Percentiles rank a stretch among this genome's conserved stretches.
Evolutionary conservation across 2,329 filamentous ascomycete species (phyloP).

Genomic region (Chaetomium sp.): DNA sequence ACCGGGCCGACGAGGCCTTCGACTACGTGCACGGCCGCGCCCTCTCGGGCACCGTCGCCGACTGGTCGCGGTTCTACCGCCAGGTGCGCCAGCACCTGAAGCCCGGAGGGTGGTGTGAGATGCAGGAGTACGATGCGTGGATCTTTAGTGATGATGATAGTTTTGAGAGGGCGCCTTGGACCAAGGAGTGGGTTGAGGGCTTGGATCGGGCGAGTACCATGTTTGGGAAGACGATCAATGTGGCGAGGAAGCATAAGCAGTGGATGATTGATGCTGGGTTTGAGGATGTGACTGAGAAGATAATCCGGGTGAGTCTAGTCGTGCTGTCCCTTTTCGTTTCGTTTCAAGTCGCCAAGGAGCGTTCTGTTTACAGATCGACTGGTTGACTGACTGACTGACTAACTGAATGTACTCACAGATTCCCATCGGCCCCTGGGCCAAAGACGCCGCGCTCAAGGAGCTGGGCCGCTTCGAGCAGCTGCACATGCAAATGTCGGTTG

Average conservation of each 20-base stretch:
- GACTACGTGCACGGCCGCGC: constrained; percentile 59
- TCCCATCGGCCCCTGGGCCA: constrained; percentile 30
- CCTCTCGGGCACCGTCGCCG: constrained; percentile 26
- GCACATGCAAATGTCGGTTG: constrained; percentile 49
- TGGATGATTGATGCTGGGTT: constrained; percentile 33
- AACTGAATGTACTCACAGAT: constrained; percentile 28
- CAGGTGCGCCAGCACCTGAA: constrained; percentile 6
- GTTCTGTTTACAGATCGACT: not conserved
- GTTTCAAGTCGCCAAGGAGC: not conserved
- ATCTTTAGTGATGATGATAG: constrained; percentile 54
- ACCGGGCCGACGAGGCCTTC: constrained; percentile 48
- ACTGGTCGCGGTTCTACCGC: constrained; percentile 30
- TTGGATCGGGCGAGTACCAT: constrained; percentile 41
- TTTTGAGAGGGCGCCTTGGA: constrained; percentile 43
- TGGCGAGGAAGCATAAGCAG: constrained; percentile 41
- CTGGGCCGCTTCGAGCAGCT: constrained; percentile 40
- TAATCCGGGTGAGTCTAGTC: constrained; percentile 33
- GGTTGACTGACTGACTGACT: not conserved
- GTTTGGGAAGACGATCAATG: constrained; percentile 46
- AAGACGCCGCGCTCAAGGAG: constrained; percentile 28
- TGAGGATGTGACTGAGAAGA: constrained; percentile 26
- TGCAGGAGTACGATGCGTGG: constrained; percentile 30
- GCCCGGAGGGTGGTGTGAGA: constrained; percentile 27
- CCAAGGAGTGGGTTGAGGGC: constrained; percentile 45
- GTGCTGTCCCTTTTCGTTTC: not conserved